Base-by-base conservation (phyloP, 2,329 filamentous ascomycete species). In the Ophiosphaerella korrae region DNA sequence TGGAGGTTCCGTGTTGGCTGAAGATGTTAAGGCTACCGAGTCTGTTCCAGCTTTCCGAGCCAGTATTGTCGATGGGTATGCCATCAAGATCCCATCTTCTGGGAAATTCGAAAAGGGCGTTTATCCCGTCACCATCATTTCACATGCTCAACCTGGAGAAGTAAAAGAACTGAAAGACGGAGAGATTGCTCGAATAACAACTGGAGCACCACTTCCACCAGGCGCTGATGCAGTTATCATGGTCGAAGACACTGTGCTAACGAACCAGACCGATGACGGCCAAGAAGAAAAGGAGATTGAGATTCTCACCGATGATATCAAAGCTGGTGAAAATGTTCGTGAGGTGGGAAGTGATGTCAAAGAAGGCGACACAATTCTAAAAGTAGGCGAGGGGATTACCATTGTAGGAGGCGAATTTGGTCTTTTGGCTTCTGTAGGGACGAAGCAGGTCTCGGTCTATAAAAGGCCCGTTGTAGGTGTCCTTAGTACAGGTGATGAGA, bases 31-130 rank as follows among this genome's bases (percentile, higher is more conserved):
- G 34, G 91, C 94, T 0, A 76, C 77, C 3, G 93, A 97, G 70
- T 85, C 88, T 7, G 94, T 99, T 0, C 94, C 94, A 0, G 94
- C 93, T 0, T 99, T 96, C 75, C 82, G 92, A 51, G 94, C 94
- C 14, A 97, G 93, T 68, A 97, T 97, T 35, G 94, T 99, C 0
- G 94, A 99, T 72, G 94, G 94, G 1, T 99, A 99, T 68, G 94
- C 94, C 0, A 53, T 75, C 37, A 68, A 64, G 40, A 71, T 74
- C 2, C 72, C 72, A 2, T 47, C 64, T 3, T 62, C 64, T 26
- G 57, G 71, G 54, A 5, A 81, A 82, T 45, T 76, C 77, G 26
- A 90, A 42, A 90, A 88, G 63, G 92, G 93, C 0, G 76, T 87
- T 1, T 97, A 94, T 67, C 92, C 93, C 0, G 93, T 99, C 12